These are phyloP conservation scores for Flaveria trinervia DNA, from an alignment of 129 eudicot genomes.

Conservation along the genomic window DNA sequence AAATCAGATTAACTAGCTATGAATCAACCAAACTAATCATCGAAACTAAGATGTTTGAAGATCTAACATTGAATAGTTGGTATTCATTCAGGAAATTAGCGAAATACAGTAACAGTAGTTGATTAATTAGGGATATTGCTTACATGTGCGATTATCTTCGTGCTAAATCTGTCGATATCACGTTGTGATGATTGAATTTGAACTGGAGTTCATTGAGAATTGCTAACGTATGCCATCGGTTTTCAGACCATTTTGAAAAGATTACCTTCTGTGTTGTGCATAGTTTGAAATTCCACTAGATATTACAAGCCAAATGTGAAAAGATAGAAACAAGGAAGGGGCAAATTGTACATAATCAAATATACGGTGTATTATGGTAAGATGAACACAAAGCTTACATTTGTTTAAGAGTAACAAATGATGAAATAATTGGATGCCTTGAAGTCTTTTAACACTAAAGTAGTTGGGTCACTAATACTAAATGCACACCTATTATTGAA, in stretches of 20 bases:
- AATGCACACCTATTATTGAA: no score
- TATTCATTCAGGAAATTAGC: not conserved
- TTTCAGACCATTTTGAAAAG: not conserved
- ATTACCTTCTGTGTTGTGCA: not conserved
- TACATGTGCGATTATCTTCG: conserved; percentile 17
- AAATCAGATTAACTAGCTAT: not conserved
- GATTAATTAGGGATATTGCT: not conserved
- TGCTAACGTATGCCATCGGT: not conserved
- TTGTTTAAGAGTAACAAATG: no score
- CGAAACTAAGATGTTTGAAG: conserved; percentile 1
- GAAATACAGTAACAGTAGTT: not conserved
- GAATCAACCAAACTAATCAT: not conserved
- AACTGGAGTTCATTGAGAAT: not conserved
- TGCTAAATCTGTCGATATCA: conserved; percentile 1
- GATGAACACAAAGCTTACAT: no score
- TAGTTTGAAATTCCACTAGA: not conserved
- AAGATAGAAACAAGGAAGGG: not conserved
- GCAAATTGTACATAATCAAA: not conserved
- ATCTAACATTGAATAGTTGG: not conserved
- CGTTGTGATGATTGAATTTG: conserved; percentile 19
- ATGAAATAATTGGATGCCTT: no score
- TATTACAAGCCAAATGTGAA: not conserved
- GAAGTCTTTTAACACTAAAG: no score
- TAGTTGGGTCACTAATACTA: no score
- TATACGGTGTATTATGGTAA: no score